Percentiles rank a stretch among this genome's conserved stretches.
Conservation (phyloP, 1,139 yeast species). For the Taphrina sp. region DNA sequence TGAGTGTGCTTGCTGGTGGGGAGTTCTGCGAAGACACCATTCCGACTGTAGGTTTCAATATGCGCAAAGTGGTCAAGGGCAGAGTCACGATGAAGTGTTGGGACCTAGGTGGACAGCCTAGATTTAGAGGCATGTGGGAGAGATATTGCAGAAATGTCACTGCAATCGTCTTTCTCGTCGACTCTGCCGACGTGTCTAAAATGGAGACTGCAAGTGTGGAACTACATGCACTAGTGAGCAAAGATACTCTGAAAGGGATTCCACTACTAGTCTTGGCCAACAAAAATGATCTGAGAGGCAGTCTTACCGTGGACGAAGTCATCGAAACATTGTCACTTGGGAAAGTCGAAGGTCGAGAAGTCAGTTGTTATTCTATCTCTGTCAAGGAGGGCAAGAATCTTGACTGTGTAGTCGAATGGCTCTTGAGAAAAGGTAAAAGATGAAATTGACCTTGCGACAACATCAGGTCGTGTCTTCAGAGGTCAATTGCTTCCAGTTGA, state of each 20-base stretch:
- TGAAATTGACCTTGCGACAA: too few relatives aligned
- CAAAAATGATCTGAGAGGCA: constrained; percentile 45
- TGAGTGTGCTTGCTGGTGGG: constrained; percentile 45
- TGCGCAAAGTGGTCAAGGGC: constrained; percentile 46
- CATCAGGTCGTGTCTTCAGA: too few relatives aligned
- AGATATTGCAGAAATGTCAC: constrained; percentile 47
- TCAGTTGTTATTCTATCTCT: constrained; percentile 47
- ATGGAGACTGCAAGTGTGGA: constrained; percentile 44
- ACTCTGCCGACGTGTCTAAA: constrained; percentile 44
- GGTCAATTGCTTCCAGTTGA: too few relatives aligned
- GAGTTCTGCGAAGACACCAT: constrained; percentile 46
- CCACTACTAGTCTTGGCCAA: constrained; percentile 47
- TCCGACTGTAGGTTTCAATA: constrained; percentile 48
- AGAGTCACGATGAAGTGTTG: constrained; percentile 47
- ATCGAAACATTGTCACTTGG: constrained; percentile 44
- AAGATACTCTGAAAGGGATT: constrained; percentile 44
- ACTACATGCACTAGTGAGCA: constrained; percentile 43
- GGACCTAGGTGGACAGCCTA: constrained; percentile 49
- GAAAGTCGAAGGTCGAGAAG: constrained; percentile 44
- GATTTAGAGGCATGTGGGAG: constrained; percentile 49
- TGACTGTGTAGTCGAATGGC: constrained; percentile 46
- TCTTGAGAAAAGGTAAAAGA: constrained; percentile 35
- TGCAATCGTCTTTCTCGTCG: constrained; percentile 47
- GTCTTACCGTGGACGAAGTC: constrained; percentile 44
- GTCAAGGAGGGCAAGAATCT: constrained; percentile 46